Evolutionary conservation across 768 basidiomycete species (phyloP), one percentile per base, ranked within the genome.

Genomic region (Mycena latifolia): DNA sequence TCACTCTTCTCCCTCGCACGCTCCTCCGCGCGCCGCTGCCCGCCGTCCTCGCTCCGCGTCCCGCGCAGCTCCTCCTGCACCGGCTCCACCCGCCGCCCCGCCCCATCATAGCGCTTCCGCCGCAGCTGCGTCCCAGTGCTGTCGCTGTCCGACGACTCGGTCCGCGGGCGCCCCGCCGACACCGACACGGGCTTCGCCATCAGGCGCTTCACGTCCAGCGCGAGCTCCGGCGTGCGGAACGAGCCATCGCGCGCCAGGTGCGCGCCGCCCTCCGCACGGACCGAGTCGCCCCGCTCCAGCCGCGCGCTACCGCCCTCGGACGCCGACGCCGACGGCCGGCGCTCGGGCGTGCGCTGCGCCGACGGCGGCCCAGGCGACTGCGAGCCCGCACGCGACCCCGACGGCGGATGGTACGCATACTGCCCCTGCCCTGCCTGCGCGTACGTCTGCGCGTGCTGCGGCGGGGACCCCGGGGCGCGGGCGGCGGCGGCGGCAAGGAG

Each of bases 1-100:
- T 50, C 64, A 22, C 45, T 39, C 28, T 72, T 71, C 67, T 78
- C 74, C n/a, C 72, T 68, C 1, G 75, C 73, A 22, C 72, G 61
- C 46, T 75, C 72, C 52, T 52, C 28, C 39, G 41, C 58, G 54
- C 54, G 63, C 24, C 55, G 27, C 47, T 48, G 48, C 56, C 46
- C 39, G 28, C 39, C 53, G 10, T 60, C 58, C 37, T 55, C 59
- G n/a, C 55, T 66, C 29, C 24, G 35, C 2, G n/a, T 60, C 61
- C 18, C 46, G 29, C 37, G 58, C 29, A 20, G 24, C 31, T 45
- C 53, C 48, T 52, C 37, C 39, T 56, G 46, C 31, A 66, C 59
- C 2, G 41, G 65, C 46, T 55, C 66, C 27, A 67, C 61, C 11
- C 55, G 66, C 37, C 25, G 29, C 43, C 56, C 66, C 5, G 56